These are phyloP conservation scores for Venturia nashicola DNA, from an alignment of 2,329 filamentous ascomycete genomes.

Conservation along the genomic window DNA sequence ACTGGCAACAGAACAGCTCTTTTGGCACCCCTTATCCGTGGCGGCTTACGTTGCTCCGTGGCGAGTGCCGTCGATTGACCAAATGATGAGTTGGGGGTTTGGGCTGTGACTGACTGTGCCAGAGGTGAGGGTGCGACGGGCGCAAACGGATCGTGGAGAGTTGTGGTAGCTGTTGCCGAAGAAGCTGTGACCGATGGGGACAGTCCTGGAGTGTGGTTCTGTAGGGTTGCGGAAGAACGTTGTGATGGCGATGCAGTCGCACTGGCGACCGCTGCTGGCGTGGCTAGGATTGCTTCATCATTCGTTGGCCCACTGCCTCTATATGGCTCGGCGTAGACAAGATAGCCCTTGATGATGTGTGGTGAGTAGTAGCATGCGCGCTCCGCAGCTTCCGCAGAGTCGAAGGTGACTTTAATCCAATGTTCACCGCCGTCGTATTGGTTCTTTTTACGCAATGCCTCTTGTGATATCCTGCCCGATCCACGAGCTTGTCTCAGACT, in stretches of 20 bases:
- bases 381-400: conserved; percentile 35
- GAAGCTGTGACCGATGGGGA: conserved; percentile 26
- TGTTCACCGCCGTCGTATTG: conserved; percentile 72
- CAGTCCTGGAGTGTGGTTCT: conserved; percentile 13
- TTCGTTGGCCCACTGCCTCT: conserved; percentile 30
- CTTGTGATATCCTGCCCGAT: conserved; percentile 54
- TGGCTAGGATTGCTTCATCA: conserved; percentile 30
- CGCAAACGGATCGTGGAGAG: conserved; percentile 1
- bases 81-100: conserved; percentile 18
- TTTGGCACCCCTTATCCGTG: conserved; percentile 25
- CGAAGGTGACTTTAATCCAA: conserved; percentile 60
- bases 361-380: conserved; percentile 34
- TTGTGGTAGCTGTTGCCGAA: conserved; percentile 17
- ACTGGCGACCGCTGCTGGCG: conserved; percentile 19
- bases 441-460: conserved; percentile 69
- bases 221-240: conserved; percentile 17
- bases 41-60: conserved; percentile 6
- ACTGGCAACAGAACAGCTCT: conserved; percentile 28
- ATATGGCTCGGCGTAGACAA: conserved; percentile 36
- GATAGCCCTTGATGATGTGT: conserved; percentile 33
- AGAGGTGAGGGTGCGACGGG: conserved; percentile 13
- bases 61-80: conserved; percentile 14
- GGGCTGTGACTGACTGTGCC: conserved; percentile 7
- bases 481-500: conserved; percentile 50
- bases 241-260: conserved; percentile 20